These are phyloP conservation scores for Penicillium salamii DNA, from an alignment of 495 filamentous ascomycete species.

Conservation along the genomic window DNA sequence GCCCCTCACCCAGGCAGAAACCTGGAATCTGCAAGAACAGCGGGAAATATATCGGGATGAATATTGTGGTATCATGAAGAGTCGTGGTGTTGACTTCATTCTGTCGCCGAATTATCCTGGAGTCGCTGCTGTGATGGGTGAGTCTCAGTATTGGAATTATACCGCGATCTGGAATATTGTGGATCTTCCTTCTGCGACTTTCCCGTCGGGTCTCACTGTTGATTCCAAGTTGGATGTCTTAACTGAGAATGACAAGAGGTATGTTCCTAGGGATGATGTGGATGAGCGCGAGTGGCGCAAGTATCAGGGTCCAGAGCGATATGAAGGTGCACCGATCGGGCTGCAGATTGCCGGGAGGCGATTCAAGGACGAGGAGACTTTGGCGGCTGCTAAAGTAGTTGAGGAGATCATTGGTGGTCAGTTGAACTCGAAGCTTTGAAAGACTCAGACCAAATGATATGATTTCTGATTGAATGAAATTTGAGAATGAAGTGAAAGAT, in stretches of 20 bases:
- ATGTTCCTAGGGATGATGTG: slow-evolving; percentile 26
- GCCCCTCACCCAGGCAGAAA: slow-evolving; percentile 36
- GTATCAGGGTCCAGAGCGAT: slow-evolving; percentile 30
- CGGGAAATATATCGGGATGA: slow-evolving; percentile 57
- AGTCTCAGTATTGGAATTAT: slow-evolving; percentile 67
- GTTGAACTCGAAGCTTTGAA: slow-evolving; percentile 10
- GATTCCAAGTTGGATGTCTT: slow-evolving; percentile 35
- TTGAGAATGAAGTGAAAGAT: neutral
- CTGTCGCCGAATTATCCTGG: slow-evolving; percentile 61
- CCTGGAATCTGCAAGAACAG: slow-evolving; percentile 42
- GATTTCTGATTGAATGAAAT: neutral
- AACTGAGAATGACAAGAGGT: slow-evolving; percentile 24
- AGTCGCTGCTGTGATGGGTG: slow-evolving; percentile 57
- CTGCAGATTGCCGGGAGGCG: slow-evolving; percentile 51
- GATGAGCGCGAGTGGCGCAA: slow-evolving; percentile 42
- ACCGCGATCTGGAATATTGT: slow-evolving; percentile 72
- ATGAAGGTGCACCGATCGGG: slow-evolving; percentile 45
- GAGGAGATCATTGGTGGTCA: slow-evolving; percentile 24
- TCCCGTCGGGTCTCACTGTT: slow-evolving; percentile 50
- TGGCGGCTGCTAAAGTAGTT: slow-evolving; percentile 35
- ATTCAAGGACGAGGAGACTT: slow-evolving; percentile 41
- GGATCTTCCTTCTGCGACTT: slow-evolving; percentile 60
- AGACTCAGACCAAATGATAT: neutral
- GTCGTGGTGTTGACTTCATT: slow-evolving; percentile 64
- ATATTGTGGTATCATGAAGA: slow-evolving; percentile 60